Evolutionary conservation across 139 green algal species (phyloP), one percentile per base, ranked within the genome.

Genomic region (Tetradesmus obliquus): DNA sequence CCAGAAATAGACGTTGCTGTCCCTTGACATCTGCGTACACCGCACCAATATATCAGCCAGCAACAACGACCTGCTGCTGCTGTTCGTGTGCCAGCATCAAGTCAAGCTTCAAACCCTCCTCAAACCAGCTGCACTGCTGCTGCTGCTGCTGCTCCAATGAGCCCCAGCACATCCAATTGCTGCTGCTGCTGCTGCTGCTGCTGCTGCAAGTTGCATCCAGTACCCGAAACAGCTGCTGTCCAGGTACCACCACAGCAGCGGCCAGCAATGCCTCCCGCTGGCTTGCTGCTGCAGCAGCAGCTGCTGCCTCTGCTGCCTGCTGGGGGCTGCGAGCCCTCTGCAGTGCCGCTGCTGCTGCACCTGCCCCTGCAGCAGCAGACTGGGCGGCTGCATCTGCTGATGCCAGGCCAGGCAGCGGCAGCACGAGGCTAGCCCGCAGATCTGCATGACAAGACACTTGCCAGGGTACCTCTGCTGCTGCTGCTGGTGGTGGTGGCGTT

Each of bases 61-160:
- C 15, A 17, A 69, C 22, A 5, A 87, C 0, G 7, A 87, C 82
- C 22, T 24, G 55, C 19, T 20, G 55, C 24, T 51, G 72, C 10
- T 58, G 17, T 0, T 24, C 20, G 15, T 82, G 69, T 8, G 32
- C 79, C 17, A 90, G 51, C 45, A 71, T 20, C 66, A 62, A 32
- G 24, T 82, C 86, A 20, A 79, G 69, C 69, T 90, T 69, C 5
- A 55, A 17, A 32, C 86, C 86, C 53, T 82, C 86, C 20, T 66
- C 66, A 66, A 55, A 82, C 86, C 51, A 72, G 24, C 69, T 88
- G 57, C 57, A 79, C 8, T 58, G 58, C 84, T 88, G 84, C 84
- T 79, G 83, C 83, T 76, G 84, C 55, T 88, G 84, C 57, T 88
- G 82, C n/a, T 62, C 9, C n/a, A 51, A 7, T 71, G 82, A n/a